Percentiles rank a stretch among this genome's conserved stretches.
These are phyloP conservation scores for Hypoxylon subgilvum DNA, from an alignment of 495 filamentous ascomycete genomes.

Conservation along the genomic window DNA sequence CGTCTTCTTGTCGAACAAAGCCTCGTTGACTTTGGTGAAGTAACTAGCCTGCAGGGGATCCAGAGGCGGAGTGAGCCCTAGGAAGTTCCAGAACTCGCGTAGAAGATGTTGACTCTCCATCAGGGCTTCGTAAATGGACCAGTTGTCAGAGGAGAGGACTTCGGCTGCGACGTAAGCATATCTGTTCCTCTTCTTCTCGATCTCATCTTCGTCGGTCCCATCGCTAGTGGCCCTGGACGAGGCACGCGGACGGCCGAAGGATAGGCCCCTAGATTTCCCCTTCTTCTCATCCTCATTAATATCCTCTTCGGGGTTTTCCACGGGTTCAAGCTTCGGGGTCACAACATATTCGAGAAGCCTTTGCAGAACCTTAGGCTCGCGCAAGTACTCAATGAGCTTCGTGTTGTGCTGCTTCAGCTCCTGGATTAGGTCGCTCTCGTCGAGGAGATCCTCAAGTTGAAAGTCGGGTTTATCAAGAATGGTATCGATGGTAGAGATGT, in stretches of 20 bases:
- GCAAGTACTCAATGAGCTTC: constrained; percentile 94
- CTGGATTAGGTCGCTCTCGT: constrained; percentile 94
- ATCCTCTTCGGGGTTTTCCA: constrained; percentile 66
- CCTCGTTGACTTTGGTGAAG: constrained; percentile 98
- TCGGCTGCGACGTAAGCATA: constrained; percentile 93
- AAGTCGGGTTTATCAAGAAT: constrained; percentile 95
- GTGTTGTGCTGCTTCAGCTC: constrained; percentile 98
- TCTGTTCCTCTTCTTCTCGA: constrained; percentile 85
- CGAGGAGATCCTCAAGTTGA: constrained; percentile 91
- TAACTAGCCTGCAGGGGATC: constrained; percentile 94
- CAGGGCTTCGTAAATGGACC: constrained; percentile 91
- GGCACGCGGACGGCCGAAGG: constrained; percentile 53
- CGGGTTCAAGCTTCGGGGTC: constrained; percentile 69
- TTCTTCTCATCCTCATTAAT: constrained; percentile 60
- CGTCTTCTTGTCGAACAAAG: constrained; percentile 94
- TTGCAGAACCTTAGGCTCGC: constrained; percentile 85
- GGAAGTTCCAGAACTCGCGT: constrained; percentile 87
- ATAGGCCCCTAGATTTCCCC: constrained; percentile 55
- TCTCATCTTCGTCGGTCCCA: constrained; percentile 63
- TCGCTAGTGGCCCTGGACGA: constrained; percentile 49
- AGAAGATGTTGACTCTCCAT: constrained; percentile 81
- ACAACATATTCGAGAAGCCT: constrained; percentile 89
- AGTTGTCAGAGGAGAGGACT: constrained; percentile 92
- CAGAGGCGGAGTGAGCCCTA: constrained; percentile 77
- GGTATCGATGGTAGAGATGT: constrained; percentile 92